Conservation (phyloP, 2,329 filamentous ascomycete genomes). For the Aspergillus felis region DNA sequence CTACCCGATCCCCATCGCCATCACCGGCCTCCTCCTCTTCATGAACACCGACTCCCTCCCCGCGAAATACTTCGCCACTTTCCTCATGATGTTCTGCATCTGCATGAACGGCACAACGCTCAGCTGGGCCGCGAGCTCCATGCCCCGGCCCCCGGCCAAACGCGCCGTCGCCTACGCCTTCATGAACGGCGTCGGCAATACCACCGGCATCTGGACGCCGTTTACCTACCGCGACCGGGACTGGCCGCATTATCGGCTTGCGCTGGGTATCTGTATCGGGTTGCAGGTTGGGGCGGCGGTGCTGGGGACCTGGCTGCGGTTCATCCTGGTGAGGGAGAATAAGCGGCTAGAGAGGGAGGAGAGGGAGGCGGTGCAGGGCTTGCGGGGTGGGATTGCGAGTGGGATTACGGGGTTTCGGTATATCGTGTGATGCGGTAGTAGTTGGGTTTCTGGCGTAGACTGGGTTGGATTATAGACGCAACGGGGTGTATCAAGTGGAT, state of each 20-base stretch:
- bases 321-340: constrained; percentile 41
- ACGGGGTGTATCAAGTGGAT: too few relatives aligned
- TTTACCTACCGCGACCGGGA: constrained; percentile 42
- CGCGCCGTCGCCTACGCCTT: constrained; percentile 48
- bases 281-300: constrained; percentile 26
- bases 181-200: constrained; percentile 49
- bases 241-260: constrained; percentile 33
- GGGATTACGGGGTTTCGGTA: not conserved
- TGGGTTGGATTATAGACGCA: too few relatives aligned
- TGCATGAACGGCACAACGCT: constrained; percentile 29
- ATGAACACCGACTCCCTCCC: constrained; percentile 49
- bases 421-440: not conserved
- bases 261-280: constrained; percentile 35
- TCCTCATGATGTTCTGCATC: constrained; percentile 43
- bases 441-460: too few relatives aligned
- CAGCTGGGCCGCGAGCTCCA: constrained; percentile 45
- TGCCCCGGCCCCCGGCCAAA: constrained; percentile 49
- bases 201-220: constrained; percentile 44
- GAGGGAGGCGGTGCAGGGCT: not conserved
- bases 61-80: constrained; percentile 50
- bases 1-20: constrained; percentile 45
- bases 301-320: constrained; percentile 24
- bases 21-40: constrained; percentile 48
- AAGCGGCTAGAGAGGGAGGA: constrained; percentile 33
- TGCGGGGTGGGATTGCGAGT: not conserved